Percentiles rank a stretch among this genome's conserved stretches.
Conservation (phyloP, 78 protist genomes). For the Pelomyxa schiedti region DNA sequence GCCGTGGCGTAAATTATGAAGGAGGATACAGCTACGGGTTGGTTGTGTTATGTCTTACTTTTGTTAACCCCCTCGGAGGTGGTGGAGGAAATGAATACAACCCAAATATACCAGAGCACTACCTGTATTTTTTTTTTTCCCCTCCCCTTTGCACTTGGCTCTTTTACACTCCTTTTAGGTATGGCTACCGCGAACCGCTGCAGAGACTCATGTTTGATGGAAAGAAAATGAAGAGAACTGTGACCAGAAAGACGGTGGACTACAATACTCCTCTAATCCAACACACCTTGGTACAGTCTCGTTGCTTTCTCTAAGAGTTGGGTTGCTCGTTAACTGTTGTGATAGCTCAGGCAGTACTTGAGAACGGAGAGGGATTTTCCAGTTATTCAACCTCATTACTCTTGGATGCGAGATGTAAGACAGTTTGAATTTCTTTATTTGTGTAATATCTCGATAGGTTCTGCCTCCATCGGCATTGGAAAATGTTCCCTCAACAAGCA, state of each 20-base stretch:
- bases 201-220: conserved; percentile 71
- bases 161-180: too few relatives aligned
- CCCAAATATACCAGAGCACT: too few relatives aligned
- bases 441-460: conserved; percentile 13
- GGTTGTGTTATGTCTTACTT: too few relatives aligned
- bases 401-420: conserved; percentile 35
- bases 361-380: conserved; percentile 18
- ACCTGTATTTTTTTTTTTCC: too few relatives aligned
- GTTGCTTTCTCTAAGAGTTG: background rate
- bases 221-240: conserved; percentile 62
- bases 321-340: background rate
- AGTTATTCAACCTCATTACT: conserved; percentile 29
- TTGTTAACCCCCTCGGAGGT: too few relatives aligned
- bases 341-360: background rate
- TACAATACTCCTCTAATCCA: conserved; percentile 44
- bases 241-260: conserved; percentile 60
- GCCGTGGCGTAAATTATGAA: too few relatives aligned
- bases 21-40: too few relatives aligned
- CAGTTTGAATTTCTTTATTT: background rate
- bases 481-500: conserved; percentile 30
- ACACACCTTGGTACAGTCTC: background rate
- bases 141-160: too few relatives aligned
- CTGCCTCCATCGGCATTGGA: conserved; percentile 45
- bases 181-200: too few relatives aligned
- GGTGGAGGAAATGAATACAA: too few relatives aligned